phyloP scores from a whole-genome alignment of 805 yeast genomes.

The Saccharomycopsis guyanensis region DNA sequence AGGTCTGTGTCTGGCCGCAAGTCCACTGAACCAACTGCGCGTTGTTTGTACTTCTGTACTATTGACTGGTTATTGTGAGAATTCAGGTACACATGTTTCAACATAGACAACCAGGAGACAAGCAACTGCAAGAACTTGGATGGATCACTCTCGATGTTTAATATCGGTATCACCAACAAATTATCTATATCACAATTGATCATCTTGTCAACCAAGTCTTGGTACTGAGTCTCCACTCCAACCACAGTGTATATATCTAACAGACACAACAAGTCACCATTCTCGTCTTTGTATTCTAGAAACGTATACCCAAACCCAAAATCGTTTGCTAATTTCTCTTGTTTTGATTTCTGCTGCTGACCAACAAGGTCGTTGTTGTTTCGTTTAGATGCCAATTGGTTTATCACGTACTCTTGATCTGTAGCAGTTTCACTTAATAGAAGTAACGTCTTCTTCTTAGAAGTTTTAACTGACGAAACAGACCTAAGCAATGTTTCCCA shows the following conservation, averaged over 20 bases:
- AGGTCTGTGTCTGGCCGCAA: too few species aligned
- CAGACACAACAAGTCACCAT: not conserved
- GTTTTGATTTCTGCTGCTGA: not conserved
- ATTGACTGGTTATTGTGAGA: not conserved
- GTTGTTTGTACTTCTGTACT: too few species aligned
- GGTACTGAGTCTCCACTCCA: not conserved
- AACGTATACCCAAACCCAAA: constrained; percentile 4
- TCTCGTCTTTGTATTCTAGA: constrained; percentile 1
- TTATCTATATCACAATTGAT: not conserved
- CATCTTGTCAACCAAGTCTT: not conserved
- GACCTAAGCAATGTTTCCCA: not conserved
- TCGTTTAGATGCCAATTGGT: not conserved
- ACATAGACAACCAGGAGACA: not conserved
- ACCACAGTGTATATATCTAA: constrained; percentile 3
- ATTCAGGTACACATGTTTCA: not conserved
- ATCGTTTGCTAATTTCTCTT: not conserved
- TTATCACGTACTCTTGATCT: not conserved
- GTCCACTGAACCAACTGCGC: too few species aligned
- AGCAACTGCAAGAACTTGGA: not conserved
- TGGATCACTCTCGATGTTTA: not conserved
- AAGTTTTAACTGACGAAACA: not conserved
- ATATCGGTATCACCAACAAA: constrained; percentile 5
- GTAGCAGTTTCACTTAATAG: not conserved
- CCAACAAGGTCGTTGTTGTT: not conserved
- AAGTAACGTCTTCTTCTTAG: not conserved